Percentiles rank a stretch among this genome's conserved stretches.
Conservation (phyloP, 2,329 filamentous ascomycete genomes). For the Lizonia empirigonia region DNA sequence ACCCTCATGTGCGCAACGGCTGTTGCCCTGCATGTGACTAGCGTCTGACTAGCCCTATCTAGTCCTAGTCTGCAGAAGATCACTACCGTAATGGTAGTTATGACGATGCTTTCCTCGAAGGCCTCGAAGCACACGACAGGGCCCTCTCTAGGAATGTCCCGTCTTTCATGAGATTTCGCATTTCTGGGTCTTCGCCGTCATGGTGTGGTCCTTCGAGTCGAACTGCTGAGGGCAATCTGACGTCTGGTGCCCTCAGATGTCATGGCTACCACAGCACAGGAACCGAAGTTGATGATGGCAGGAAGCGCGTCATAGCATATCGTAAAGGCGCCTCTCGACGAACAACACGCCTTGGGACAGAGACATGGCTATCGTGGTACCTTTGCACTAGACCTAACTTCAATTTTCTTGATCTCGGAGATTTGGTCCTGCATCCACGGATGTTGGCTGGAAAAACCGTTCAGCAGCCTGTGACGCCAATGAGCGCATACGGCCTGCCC, state of each 20-base stretch:
- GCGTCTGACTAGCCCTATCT: background rate
- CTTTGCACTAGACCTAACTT: too few relatives aligned
- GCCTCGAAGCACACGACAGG: conserved; percentile 13
- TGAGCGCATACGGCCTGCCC: conserved; percentile 14
- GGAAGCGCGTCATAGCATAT: conserved; percentile 5
- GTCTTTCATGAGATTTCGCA: conserved; percentile 15
- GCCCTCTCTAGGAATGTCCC: background rate
- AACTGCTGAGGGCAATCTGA: conserved; percentile 9
- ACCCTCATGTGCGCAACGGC: conserved; percentile 23
- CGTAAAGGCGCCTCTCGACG: background rate
- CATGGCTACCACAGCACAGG: background rate
- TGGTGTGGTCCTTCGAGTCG: conserved; percentile 3
- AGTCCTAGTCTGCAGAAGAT: background rate
- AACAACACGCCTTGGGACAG: background rate
- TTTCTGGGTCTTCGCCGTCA: conserved; percentile 17
- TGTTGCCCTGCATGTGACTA: conserved; percentile 26
- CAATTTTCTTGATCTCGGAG: too few relatives aligned
- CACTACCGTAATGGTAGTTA: conserved; percentile 13
- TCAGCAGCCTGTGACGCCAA: conserved; percentile 8
- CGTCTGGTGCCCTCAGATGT: conserved; percentile 1
- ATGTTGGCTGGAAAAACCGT: background rate
- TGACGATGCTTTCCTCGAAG: conserved; percentile 22
- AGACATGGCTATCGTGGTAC: background rate
- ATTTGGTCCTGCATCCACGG: background rate
- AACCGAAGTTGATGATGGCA: background rate